Conservation (phyloP, 768 basidiomycete genomes). For the Cystofilobasidium capitatum region DNA sequence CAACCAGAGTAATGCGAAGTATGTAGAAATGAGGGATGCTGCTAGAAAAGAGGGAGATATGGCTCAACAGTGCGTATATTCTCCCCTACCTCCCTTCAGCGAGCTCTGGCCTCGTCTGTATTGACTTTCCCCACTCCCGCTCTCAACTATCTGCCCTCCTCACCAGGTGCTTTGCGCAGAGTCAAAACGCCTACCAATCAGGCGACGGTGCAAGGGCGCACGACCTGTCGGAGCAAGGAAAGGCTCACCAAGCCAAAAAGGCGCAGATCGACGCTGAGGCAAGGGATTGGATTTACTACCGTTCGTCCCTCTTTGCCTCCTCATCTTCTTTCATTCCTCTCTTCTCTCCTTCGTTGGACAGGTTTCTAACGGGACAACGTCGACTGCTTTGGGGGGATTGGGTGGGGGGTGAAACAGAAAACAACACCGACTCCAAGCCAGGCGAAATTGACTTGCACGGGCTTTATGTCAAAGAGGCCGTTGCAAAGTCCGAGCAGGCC, state of each 20-base stretch:
- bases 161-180: conserved; percentile 41
- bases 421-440: conserved; percentile 64
- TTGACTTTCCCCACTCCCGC: neutral
- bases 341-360: neutral
- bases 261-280: conserved; percentile 52
- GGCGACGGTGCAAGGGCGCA: conserved; percentile 74
- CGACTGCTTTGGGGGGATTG: too few species aligned
- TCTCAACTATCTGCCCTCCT: conserved; percentile 45
- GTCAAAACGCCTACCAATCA: conserved; percentile 59
- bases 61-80: conserved; percentile 33
- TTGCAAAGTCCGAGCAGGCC: conserved; percentile 59
- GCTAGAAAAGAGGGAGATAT: conserved; percentile 68
- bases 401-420: too few species aligned
- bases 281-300: conserved; percentile 70
- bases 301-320: conserved; percentile 42
- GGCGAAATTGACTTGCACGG: conserved; percentile 85
- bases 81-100: too few species aligned
- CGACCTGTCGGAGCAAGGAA: conserved; percentile 67
- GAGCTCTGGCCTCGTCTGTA: too few species aligned
- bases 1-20: conserved; percentile 61
- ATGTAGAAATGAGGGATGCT: conserved; percentile 57
- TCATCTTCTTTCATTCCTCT: neutral
- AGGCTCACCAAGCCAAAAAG: conserved; percentile 67
- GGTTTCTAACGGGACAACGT: neutral
- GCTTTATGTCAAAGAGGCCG: conserved; percentile 81